Evolutionary conservation across 2,329 filamentous ascomycete genomes (phyloP), one percentile per base, ranked within the genome.

Genomic region (Xylaria sp.): DNA sequence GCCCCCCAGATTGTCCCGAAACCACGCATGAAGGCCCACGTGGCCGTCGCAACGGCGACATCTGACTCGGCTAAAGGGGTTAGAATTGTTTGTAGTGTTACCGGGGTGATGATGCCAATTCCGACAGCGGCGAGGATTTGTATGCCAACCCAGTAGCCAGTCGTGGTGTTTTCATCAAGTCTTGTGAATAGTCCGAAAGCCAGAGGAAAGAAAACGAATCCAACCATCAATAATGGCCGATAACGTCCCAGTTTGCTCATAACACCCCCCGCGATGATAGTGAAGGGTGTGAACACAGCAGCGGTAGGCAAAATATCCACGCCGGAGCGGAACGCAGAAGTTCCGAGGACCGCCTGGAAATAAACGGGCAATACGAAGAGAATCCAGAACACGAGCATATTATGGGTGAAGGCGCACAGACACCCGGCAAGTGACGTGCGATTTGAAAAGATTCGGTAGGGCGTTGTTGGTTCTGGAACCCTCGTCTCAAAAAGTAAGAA

Each of bases 281-380:
- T 48, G 10, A 56, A 12, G 6, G 48, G 57, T 2, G 33, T 10
- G 23, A 49, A 61, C 6, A 55, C 49, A 28, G 39, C 36, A n/a
- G 49, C 57, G 2, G 57, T 55, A 15, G 66, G 66, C 2, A 73
- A 23, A 20, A 75, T 62, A 15, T 56, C 25, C 1, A 92, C 86
- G 48, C 90, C 91, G 6, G 86, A 88, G 13, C 88, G 80, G 57
- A 90, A 86, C 0, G 90, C 89, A 0, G 83, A 83, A 1, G 86
- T 86, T 64, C 89, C 82, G 60, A 90, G 82, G 63, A 90, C 86
- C 62, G 88, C 85, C 78, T 93, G 90, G 80, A 92, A 92, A 43
- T 84, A 86, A 2, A 86, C 70, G 0, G 83, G 82, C 0, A 84
- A 66, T 67, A 83, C 83, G 71, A 79, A 82, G 23, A 79, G 70